Evolutionary conservation across 129 eudicot genomes (phyloP), one percentile per base, ranked within the genome.

Genomic region (Artemisia annua): DNA sequence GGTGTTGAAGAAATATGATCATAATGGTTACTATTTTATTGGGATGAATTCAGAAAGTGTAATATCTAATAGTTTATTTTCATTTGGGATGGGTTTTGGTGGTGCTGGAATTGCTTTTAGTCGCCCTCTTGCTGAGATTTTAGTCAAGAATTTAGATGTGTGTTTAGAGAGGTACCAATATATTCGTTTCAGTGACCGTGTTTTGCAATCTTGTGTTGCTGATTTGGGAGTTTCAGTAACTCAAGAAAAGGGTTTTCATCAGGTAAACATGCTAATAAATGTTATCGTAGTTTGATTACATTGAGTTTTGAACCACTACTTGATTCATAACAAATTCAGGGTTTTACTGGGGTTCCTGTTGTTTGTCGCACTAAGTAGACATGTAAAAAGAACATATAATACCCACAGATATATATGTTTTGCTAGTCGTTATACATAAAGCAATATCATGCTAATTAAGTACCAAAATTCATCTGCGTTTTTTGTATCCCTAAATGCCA

Each of bases 221-320:
- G 98, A 93, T 70, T 63, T 93, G 70, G 98, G 96, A 32, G 95
- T 89, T 65, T 76, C 90, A 69, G 85, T 93, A 15, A 85, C 98
- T 57, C 92, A 89, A 35, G 90, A 84, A 17, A 84, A 77, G 14
- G 98, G 98, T 13, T 82, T 93, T 69, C 98, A 93, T 82, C 98
- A 90, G 89, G 97, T 88, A 77, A 50, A 5, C 44, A 35, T 64
- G 14, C 24, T 24, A 6, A 49, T 14, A 48, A 11, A 43, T 39
- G 46, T 39, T 6, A 39, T 7, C 10, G 46, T 39, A 39, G 32
- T 28, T 28, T 28, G 32, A 28, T 28, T 28, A 28, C 32, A 0
- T 3, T 28, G 46, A 39, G 46, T 39, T 39, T 39, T 39, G 46
- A 39, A 39, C 46, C 46, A 39, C 46, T 39, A 7, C 46, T 32